Evolutionary conservation across 768 basidiomycete genomes (phyloP).

Genomic region (Phallus indusiatus): DNA sequence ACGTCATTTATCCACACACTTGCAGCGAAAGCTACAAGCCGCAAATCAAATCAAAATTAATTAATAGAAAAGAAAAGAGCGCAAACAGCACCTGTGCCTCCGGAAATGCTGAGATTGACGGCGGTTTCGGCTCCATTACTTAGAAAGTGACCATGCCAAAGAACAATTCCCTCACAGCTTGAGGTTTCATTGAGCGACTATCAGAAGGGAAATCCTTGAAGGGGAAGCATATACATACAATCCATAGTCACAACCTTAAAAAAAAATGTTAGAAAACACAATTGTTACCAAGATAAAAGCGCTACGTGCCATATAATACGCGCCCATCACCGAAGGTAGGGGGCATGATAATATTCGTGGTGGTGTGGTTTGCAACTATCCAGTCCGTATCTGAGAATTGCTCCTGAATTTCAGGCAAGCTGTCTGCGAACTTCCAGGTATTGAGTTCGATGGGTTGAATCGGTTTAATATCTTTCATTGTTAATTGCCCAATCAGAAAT

Average conservation of each 20-base stretch:
- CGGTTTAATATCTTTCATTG: constrained; percentile 29
- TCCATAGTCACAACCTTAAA: constrained; percentile 59
- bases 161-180: constrained; percentile 73
- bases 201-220: not conserved
- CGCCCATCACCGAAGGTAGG: constrained; percentile 67
- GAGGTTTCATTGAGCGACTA: constrained; percentile 1
- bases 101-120: constrained; percentile 69
- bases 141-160: constrained; percentile 77
- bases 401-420: constrained; percentile 55
- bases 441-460: not conserved
- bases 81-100: constrained; percentile 45
- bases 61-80: not conserved
- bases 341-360: constrained; percentile 60
- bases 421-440: constrained; percentile 65
- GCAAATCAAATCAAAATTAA: no score
- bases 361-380: constrained; percentile 58
- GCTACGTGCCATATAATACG: constrained; percentile 50
- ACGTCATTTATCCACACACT: constrained; percentile 70
- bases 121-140: constrained; percentile 11
- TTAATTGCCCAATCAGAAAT: constrained; percentile 40
- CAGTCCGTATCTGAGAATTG: constrained; percentile 56
- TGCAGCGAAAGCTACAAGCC: constrained; percentile 59
- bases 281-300: not conserved
- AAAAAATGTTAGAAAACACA: not conserved
- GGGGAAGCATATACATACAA: constrained; percentile 45